Base-by-base conservation (phyloP, 192 early-diverging fungal genomes). In the Borealophlyctis nickersoniae region DNA sequence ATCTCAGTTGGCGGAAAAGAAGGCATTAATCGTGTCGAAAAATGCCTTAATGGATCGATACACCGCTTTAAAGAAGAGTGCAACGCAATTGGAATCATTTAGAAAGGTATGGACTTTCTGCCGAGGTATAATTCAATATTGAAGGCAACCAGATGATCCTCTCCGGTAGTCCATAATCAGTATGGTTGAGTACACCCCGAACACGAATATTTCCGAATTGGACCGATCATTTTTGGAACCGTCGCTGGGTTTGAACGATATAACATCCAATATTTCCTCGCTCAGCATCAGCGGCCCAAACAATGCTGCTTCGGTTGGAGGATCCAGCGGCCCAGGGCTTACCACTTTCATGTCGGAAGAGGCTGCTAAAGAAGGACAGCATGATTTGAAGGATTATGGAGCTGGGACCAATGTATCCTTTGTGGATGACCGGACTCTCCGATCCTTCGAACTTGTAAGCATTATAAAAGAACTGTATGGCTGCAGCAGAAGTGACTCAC, bases 151-250 rank as follows among this genome's bases (percentile, higher is more conserved):
- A 45, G 39, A 7, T 45, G 19, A 45, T 45, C 19, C 19, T 7
- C 39, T 19, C 19, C 39, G 9, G 19, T 45, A 77, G 75, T 75
- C 70, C 23, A 77, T 77, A 58, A 67, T 70, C 4, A 70, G 33
- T 29, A 77, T 77, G 75, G 75, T 77, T 31, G 75, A 77, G 60
- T 66, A 58, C 35, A 62, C 58, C 51, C 75, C 75, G 9, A 31
- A 29, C n/a, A 45, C 62, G 53, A 51, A 62, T 35, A 56, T 60
- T 19, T n/a, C 33, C 16, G 73, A 75, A 27, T 4, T 60, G 13
- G 68, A 74, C 33, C 62, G 68, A 58, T 76, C 71, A 2, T 73
- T 73, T 48, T 7, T 45, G 39, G 39, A 45, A 7, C 9, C 9
- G 19, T 13, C 7, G 7, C 7, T 19, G 19, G 19, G 9, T 19